Percentiles rank a stretch among this genome's conserved stretches.
phyloP scores from a whole-genome alignment of 768 basidiomycete species.

The Rhizopogon sp. region DNA sequence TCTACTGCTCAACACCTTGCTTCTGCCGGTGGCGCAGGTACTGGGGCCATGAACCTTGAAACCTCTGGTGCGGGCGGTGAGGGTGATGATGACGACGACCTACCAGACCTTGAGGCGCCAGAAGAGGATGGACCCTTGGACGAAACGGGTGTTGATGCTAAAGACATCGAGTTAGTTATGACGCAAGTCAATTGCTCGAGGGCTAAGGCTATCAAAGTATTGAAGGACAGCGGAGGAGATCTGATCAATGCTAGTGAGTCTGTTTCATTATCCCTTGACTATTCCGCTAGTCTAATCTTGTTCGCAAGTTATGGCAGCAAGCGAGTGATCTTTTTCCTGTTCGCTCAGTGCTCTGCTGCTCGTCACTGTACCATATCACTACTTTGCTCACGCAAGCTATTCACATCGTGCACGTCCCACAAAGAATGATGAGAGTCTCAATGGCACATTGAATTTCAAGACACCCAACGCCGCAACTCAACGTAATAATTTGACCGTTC shows the following conservation, averaged over 20 bases:
- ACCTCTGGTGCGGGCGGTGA: conserved; percentile 42
- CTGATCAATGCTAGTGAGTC: conserved; percentile 94
- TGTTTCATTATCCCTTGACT: background rate
- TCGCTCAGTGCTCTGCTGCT: conserved; percentile 29
- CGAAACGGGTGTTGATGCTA: conserved; percentile 85
- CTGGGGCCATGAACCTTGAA: conserved; percentile 43
- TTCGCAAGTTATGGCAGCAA: conserved; percentile 81
- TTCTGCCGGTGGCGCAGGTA: conserved; percentile 38
- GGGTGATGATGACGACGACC: conserved; percentile 69
- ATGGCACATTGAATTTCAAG: conserved; percentile 14
- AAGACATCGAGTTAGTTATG: conserved; percentile 95
- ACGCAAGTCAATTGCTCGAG: conserved; percentile 83
- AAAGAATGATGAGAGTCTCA: background rate
- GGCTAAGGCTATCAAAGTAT: conserved; percentile 84
- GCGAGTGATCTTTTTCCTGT: conserved; percentile 54
- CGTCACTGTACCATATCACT: conserved; percentile 24
- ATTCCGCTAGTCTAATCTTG: conserved; percentile 8
- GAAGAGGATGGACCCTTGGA: conserved; percentile 82
- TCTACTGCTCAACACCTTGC: conserved; percentile 78
- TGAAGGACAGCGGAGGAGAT: conserved; percentile 92
- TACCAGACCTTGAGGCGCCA: conserved; percentile 77
- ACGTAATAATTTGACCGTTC: conserved; percentile 88
- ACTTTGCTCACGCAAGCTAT: conserved; percentile 16
- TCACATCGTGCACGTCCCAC: conserved; percentile 6
- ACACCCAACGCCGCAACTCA: conserved; percentile 63